Evolutionary conservation across 2,329 filamentous ascomycete species (phyloP).

Genomic region (Scedosporium minutisporum): DNA sequence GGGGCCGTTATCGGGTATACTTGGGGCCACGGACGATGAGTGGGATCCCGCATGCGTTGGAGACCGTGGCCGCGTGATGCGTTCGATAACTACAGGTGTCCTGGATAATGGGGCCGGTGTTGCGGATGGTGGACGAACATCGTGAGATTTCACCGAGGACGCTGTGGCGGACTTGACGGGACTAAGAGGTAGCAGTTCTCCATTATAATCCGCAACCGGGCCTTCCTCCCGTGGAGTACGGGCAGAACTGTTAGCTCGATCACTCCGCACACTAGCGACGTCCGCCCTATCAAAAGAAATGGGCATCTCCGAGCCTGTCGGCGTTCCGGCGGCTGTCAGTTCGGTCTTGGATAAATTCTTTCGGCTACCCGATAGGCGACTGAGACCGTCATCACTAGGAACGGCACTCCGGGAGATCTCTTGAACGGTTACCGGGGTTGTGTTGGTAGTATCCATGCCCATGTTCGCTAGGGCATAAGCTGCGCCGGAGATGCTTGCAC

Average conservation of each 20-base stretch:
- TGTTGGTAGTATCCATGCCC: not conserved
- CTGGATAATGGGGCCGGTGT: slow-evolving; percentile 29
- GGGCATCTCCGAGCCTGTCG: not conserved
- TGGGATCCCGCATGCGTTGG: slow-evolving; percentile 37
- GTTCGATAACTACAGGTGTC: slow-evolving; percentile 43
- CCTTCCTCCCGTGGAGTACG: slow-evolving; percentile 29
- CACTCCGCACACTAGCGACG: not conserved
- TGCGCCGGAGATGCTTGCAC: slow-evolving; percentile 1
- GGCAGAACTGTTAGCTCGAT: not conserved
- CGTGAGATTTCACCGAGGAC: slow-evolving; percentile 13
- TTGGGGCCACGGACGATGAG: slow-evolving; percentile 49
- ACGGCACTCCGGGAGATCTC: not conserved
- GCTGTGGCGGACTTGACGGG: slow-evolving; percentile 27
- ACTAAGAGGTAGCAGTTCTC: slow-evolving; percentile 32
- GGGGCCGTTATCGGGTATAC: slow-evolving; percentile 45
- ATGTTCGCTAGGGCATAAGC: slow-evolving; percentile 1
- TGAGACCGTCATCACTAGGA: slow-evolving; percentile 2
- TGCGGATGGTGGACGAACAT: slow-evolving; percentile 14
- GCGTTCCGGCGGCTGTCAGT: not conserved
- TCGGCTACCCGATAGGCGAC: not conserved
- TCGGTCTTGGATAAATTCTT: slow-evolving; percentile 1
- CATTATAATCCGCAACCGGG: slow-evolving; percentile 33
- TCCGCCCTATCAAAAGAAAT: not conserved
- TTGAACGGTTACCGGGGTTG: not conserved
- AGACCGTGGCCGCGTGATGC: slow-evolving; percentile 38